Evolutionary conservation across 176 grass and related monocot species (phyloP), one percentile per base, ranked within the genome.

Genomic region (Saccharum officinarum): DNA sequence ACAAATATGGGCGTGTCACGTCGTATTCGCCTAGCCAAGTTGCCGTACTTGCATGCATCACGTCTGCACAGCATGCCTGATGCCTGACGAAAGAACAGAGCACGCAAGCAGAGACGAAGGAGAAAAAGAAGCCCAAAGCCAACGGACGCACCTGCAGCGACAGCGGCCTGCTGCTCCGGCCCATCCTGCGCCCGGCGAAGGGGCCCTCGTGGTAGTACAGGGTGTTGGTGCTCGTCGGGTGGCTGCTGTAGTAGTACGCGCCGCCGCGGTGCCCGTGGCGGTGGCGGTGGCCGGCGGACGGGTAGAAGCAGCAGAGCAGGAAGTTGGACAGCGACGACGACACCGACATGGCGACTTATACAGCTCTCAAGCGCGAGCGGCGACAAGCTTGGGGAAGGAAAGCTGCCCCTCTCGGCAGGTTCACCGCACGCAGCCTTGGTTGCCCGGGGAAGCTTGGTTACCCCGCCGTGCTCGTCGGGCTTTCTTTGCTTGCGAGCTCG

Each of bases 311-410:
- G 61, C 90, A 90, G 52, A 88, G 71, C 71, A 95, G 80, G 77
- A 95, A 86, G 22, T 90, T 90, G 50, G 93, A 92, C 84, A 95
- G 37, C 3, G 83, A 82, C 1, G 93, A 95, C 68, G 90, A 92
- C 3, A 95, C 87, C 25, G 93, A 89, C 93, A 95, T 95, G 46
- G 63, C 75, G 14, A 69, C 75, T 83, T 87, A 80, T 87, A 79
- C 25, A 6, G 26, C 55, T 50, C 64, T 78, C 26, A 30, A 20
- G 10, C 52, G 57, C 40, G 26, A 36, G n/a, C n/a, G n/a, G n/a
- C n/a, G n/a, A n/a, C n/a, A n/a, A n/a, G 17, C 7, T 55, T 22
- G 18, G 52, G 46, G 17, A 22, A 20, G 18, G 18, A 23, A 60
- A n/a, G n/a, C n/a, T n/a, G n/a, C n/a, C n/a, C n/a, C n/a, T n/a